Evolutionary conservation across 495 filamentous ascomycete genomes (phyloP).

Genomic region (Daldinia bambusicola): DNA sequence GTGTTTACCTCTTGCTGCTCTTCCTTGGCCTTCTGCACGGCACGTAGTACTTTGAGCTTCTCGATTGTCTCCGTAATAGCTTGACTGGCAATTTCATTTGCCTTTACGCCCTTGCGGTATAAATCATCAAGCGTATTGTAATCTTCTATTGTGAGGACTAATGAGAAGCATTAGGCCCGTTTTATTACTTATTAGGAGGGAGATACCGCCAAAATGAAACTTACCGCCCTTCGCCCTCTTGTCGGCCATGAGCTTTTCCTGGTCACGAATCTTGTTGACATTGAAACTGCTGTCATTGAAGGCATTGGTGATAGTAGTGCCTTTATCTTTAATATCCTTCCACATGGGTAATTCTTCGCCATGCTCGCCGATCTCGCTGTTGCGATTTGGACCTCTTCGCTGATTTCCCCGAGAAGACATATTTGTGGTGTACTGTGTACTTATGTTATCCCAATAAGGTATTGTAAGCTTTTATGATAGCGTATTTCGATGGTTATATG

Average conservation of each 20-base stretch:
- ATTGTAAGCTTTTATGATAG: background rate
- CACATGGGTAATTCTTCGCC: constrained; percentile 61
- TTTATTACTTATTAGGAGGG: background rate
- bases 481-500: background rate
- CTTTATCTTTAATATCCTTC: constrained; percentile 57
- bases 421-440: background rate
- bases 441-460: too few relatives aligned
- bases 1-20: constrained; percentile 64
- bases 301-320: constrained; percentile 51
- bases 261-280: constrained; percentile 51
- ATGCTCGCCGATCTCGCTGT: constrained; percentile 56
- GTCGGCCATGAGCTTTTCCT: constrained; percentile 58
- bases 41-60: constrained; percentile 57
- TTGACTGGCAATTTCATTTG: constrained; percentile 51
- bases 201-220: constrained; percentile 6
- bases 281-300: constrained; percentile 57
- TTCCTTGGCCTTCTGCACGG: constrained; percentile 66
- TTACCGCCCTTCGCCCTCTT: constrained; percentile 49
- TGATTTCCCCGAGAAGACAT: constrained; percentile 61
- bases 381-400: constrained; percentile 59
- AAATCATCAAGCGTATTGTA: constrained; percentile 54
- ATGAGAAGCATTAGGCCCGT: constrained; percentile 13
- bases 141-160: constrained; percentile 41
- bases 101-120: constrained; percentile 56
- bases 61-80: constrained; percentile 55